Conservation (phyloP, 2,329 filamentous ascomycete genomes). For the Cercospora sesami region DNA sequence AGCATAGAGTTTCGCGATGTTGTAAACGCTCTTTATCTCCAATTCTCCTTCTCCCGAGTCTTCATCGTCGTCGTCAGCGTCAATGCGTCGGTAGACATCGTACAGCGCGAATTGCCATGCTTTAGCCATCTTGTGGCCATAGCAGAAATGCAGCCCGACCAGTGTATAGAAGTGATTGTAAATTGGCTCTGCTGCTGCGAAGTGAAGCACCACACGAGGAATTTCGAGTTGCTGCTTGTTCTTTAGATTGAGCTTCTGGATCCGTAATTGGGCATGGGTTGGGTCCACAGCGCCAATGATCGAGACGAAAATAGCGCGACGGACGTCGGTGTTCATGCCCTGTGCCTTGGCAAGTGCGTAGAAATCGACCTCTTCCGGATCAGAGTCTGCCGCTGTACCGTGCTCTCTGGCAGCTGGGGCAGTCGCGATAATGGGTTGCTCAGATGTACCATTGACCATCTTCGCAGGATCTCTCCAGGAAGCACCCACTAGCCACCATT, state of each 20-base stretch:
- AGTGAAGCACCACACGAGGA: constrained; percentile 82
- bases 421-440: constrained; percentile 17
- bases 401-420: constrained; percentile 28
- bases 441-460: constrained; percentile 22
- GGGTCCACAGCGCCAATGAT: constrained; percentile 83
- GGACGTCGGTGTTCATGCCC: constrained; percentile 82
- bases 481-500: constrained; percentile 99
- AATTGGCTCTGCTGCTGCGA: constrained; percentile 73
- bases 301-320: constrained; percentile 88
- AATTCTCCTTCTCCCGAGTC: constrained; percentile 57
- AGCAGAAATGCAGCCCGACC: constrained; percentile 75
- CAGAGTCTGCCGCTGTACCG: constrained; percentile 24
- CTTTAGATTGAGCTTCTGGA: constrained; percentile 81
- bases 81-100: constrained; percentile 74
- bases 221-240: constrained; percentile 84
- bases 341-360: constrained; percentile 73
- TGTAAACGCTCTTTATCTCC: constrained; percentile 62
- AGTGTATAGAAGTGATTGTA: constrained; percentile 95
- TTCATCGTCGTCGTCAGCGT: constrained; percentile 62
- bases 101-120: constrained; percentile 86
- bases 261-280: constrained; percentile 76
- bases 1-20: constrained; percentile 67
- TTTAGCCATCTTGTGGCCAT: constrained; percentile 71
- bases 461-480: constrained; percentile 64
- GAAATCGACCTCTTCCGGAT: constrained; percentile 59